Percentiles rank a stretch among this genome's conserved stretches.
phyloP scores from a whole-genome alignment of 23 red algal species.

The Gracilaria domingensis region DNA sequence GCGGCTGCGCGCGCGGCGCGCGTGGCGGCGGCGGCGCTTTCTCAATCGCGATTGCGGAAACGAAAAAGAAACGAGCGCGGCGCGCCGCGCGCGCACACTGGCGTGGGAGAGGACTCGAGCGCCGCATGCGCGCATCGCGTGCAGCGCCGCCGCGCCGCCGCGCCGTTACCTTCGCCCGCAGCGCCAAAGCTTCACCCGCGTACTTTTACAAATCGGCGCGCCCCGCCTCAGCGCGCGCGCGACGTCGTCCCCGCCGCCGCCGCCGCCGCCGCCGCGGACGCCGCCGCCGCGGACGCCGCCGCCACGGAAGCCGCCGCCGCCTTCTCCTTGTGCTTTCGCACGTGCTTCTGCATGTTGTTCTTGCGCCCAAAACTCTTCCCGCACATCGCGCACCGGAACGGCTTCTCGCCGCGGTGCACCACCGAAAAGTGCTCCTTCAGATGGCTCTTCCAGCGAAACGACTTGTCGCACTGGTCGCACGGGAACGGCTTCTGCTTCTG shows the following conservation, averaged over 20 bases:
- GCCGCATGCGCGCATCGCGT: too few relatives aligned
- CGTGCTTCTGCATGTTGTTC: slow-evolving; percentile 71
- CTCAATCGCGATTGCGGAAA: too few relatives aligned
- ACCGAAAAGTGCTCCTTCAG: slow-evolving; percentile 61
- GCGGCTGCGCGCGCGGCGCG: not conserved
- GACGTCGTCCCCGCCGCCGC: not conserved
- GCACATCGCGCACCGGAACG: slow-evolving; percentile 54
- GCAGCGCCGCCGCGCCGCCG: too few relatives aligned
- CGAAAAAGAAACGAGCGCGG: too few relatives aligned
- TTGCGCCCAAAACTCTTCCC: slow-evolving; percentile 70
- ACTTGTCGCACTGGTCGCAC: slow-evolving; percentile 36
- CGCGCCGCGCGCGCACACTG: not conserved
- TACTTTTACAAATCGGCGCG: not conserved
- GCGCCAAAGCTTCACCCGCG: too few relatives aligned
- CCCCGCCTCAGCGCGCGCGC: not conserved
- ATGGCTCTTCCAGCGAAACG: slow-evolving; percentile 73
- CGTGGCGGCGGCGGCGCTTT: too few relatives aligned
- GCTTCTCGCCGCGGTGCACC: slow-evolving; percentile 67
- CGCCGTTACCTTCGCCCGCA: too few relatives aligned
- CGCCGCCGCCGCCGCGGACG: not conserved
- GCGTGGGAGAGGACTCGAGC: not conserved
- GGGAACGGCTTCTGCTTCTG: slow-evolving; percentile 52
- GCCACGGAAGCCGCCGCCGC: not conserved
- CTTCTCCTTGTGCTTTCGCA: slow-evolving; percentile 47
- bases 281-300: not conserved